phyloP scores from a whole-genome alignment of 441 rosid genomes.

The Euphorbia corollata region DNA sequence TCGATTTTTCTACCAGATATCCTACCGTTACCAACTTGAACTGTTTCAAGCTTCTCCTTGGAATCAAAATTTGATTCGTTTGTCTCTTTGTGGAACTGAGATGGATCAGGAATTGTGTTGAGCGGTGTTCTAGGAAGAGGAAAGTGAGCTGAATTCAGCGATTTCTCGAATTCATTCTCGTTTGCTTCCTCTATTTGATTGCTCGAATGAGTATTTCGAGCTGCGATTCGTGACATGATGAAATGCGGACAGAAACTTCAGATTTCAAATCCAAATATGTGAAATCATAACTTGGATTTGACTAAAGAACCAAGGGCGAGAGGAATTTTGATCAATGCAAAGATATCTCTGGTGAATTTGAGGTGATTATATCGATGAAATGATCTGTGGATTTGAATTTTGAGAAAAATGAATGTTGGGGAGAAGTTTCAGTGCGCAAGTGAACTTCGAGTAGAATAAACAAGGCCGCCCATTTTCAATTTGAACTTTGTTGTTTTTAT shows the following conservation, averaged over 20 bases:
- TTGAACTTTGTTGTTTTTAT: constrained; percentile 19
- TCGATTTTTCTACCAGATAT: constrained; percentile 31
- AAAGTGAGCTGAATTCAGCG: constrained; percentile 30
- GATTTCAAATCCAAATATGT: neutral
- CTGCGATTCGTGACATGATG: constrained; percentile 30
- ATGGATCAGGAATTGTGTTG: constrained; percentile 70
- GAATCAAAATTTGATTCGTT: constrained; percentile 30
- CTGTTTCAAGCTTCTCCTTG: constrained; percentile 33
- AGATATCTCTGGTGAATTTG: neutral
- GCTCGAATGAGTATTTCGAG: constrained; percentile 27
- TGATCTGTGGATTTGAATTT: constrained; percentile 5
- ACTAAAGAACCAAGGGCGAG: neutral
- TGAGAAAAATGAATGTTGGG: neutral
- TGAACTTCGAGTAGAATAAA: neutral
- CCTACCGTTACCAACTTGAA: constrained; percentile 12
- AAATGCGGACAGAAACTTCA: neutral
- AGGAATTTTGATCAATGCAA: neutral
- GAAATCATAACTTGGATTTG: neutral
- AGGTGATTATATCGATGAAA: neutral
- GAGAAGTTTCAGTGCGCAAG: constrained; percentile 5
- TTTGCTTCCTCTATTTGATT: constrained; percentile 37
- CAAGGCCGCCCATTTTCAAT: constrained; percentile 29
- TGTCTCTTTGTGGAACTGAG: constrained; percentile 40
- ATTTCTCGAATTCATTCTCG: constrained; percentile 58
- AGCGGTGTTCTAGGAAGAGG: constrained; percentile 77